Evolutionary conservation across 805 yeast species (phyloP).

Genomic region (Nakazawaea molendinolei): DNA sequence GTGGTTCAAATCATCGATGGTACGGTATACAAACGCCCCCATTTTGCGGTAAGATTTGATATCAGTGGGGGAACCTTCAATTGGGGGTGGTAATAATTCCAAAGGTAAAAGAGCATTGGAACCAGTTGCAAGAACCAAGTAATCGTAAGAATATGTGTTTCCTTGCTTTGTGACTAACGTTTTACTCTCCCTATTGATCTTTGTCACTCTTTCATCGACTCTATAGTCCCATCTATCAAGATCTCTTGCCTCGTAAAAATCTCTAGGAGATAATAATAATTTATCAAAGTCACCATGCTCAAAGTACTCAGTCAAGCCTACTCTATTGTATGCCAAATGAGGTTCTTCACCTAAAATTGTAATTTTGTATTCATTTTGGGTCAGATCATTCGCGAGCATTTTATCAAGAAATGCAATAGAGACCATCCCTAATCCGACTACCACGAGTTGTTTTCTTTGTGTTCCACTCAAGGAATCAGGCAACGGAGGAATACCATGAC

Average conservation of each 20-base stretch:
- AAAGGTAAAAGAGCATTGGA: slow-evolving; percentile 25
- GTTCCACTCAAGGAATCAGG: slow-evolving; percentile 13
- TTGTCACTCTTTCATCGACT: slow-evolving; percentile 18
- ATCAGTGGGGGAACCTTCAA: slow-evolving; percentile 12
- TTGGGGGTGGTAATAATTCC: slow-evolving; percentile 17
- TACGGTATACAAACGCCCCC: slow-evolving; percentile 29
- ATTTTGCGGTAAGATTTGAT: slow-evolving; percentile 16
- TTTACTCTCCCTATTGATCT: slow-evolving; percentile 15
- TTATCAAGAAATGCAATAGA: slow-evolving; percentile 29
- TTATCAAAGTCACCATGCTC: slow-evolving; percentile 21
- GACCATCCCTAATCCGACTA: slow-evolving; percentile 32
- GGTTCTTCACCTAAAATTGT: slow-evolving; percentile 30
- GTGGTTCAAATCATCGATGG: slow-evolving; percentile 26
- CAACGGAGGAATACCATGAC: slow-evolving; percentile 17
- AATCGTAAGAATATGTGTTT: slow-evolving; percentile 18
- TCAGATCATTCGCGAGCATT: slow-evolving; percentile 25
- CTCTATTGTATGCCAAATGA: slow-evolving; percentile 29
- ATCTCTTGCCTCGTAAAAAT: slow-evolving; percentile 20
- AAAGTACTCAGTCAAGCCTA: slow-evolving; percentile 27
- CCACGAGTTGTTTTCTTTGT: slow-evolving; percentile 19
- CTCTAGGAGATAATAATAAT: slow-evolving; percentile 20
- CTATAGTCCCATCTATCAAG: slow-evolving; percentile 20
- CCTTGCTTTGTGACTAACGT: slow-evolving; percentile 15
- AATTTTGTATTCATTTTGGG: slow-evolving; percentile 20
- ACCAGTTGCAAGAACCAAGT: slow-evolving; percentile 26